Percentiles rank a stretch among this genome's conserved stretches.
These are phyloP conservation scores for Wickerhamomyces chaumierensis DNA, from an alignment of 805 yeast genomes.

Conservation along the genomic window DNA sequence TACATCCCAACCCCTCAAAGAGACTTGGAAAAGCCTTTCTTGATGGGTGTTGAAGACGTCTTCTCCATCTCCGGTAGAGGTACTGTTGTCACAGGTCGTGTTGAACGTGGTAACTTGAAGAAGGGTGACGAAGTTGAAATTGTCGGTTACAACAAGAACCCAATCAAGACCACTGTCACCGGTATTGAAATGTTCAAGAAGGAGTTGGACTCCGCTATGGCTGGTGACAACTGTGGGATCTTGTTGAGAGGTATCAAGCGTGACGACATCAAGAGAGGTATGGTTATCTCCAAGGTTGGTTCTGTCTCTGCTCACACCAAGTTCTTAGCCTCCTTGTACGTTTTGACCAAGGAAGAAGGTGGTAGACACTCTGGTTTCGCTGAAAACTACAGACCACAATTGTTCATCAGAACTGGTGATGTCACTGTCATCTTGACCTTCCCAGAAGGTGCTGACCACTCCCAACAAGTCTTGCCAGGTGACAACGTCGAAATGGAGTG, in stretches of 20 bases:
- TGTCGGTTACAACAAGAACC: slow-evolving; percentile 82
- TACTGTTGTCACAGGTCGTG: slow-evolving; percentile 98
- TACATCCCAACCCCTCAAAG: slow-evolving; percentile 84
- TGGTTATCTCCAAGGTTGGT: slow-evolving; percentile 92
- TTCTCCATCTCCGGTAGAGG: slow-evolving; percentile 99
- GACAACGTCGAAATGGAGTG: slow-evolving; percentile 96
- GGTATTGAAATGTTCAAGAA: slow-evolving; percentile 99
- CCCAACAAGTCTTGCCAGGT: slow-evolving; percentile 93
- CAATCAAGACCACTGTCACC: slow-evolving; percentile 88
- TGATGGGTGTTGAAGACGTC: slow-evolving; percentile 95
- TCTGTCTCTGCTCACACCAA: slow-evolving; percentile 87
- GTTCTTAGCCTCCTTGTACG: slow-evolving; percentile 87
- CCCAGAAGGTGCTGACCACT: slow-evolving; percentile 80
- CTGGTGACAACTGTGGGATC: slow-evolving; percentile 98
- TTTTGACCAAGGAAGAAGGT: slow-evolving; percentile 95
- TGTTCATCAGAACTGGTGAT: slow-evolving; percentile 92
- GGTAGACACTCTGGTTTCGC: slow-evolving; percentile 98
- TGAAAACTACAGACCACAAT: slow-evolving; percentile 95
- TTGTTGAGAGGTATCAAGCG: slow-evolving; percentile 96
- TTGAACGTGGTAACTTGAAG: slow-evolving; percentile 94
- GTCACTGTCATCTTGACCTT: slow-evolving; percentile 83
- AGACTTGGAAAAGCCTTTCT: slow-evolving; percentile 91
- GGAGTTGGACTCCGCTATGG: slow-evolving; percentile 94
- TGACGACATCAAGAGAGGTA: slow-evolving; percentile 94
- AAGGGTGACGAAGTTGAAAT: slow-evolving; percentile 98